Evolutionary conservation across 225 moss, liverwort and hornwort species (phyloP).

Genomic region (Marchantia paleacea): DNA sequence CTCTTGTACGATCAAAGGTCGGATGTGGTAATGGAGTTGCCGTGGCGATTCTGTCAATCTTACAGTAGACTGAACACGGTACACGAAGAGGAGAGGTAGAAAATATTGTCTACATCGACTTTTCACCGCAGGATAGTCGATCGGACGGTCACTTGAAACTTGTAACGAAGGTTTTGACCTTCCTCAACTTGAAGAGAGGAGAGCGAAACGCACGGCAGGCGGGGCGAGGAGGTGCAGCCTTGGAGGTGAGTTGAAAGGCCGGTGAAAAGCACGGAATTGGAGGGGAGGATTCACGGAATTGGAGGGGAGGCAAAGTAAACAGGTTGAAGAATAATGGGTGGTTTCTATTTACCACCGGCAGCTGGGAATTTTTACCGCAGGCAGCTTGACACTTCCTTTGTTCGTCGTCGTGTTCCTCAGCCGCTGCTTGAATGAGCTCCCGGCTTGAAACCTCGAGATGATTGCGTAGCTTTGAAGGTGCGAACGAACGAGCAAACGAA

Average conservation of each 20-base stretch:
- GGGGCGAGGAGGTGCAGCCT: not conserved
- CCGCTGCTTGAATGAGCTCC: not conserved
- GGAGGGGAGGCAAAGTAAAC: not conserved
- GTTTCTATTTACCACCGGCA: not conserved
- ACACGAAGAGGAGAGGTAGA: not conserved
- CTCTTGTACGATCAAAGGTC: not conserved
- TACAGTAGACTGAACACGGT: not conserved
- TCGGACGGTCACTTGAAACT: not conserved
- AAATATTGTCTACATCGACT: not conserved
- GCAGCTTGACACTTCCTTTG: not conserved
- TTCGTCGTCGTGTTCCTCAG: not conserved
- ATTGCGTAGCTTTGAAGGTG: slow-evolving; percentile 10
- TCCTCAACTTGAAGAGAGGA: not conserved
- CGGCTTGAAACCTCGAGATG: slow-evolving; percentile 6
- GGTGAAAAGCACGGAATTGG: not conserved
- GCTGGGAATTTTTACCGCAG: slow-evolving; percentile 4
- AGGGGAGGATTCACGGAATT: not conserved
- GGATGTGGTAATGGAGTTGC: not conserved
- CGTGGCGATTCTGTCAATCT: not conserved
- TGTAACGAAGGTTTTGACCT: not conserved
- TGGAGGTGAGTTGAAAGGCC: not conserved
- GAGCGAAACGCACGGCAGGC: not conserved
- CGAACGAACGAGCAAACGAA: not conserved
- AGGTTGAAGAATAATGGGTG: no score
- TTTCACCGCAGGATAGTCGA: not conserved